phyloP scores from a whole-genome alignment of 805 yeast genomes.

The Sungouiella thailandica region DNA sequence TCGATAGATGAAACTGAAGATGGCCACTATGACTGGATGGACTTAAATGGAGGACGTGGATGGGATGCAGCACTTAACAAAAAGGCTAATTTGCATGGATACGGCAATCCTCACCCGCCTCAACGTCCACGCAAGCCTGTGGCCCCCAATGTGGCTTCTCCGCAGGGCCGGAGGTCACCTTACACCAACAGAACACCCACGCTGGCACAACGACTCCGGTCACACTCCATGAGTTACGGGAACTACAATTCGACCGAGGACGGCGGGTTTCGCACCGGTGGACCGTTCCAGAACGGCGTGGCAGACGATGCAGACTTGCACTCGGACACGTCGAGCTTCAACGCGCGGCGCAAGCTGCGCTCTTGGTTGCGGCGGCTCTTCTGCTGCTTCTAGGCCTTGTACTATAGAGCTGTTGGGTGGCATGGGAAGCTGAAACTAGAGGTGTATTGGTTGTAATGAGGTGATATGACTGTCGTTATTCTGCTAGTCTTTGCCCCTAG shows the following conservation, averaged over 20 bases:
- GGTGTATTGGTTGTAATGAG: too few species aligned
- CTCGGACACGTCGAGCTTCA: constrained; percentile 34
- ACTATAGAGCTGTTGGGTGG: neutral
- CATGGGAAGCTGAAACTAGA: too few species aligned
- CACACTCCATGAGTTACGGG: constrained; percentile 13
- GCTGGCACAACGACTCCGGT: constrained; percentile 12
- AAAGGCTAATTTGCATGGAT: constrained; percentile 92
- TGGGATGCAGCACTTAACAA: constrained; percentile 90
- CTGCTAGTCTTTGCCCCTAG: too few species aligned
- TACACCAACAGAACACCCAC: constrained; percentile 10
- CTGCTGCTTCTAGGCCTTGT: constrained; percentile 10
- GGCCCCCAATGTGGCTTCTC: constrained; percentile 5
- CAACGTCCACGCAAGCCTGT: constrained; percentile 18
- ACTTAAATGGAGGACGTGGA: constrained; percentile 88
- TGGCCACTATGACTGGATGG: constrained; percentile 98
- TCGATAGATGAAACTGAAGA: constrained; percentile 69
- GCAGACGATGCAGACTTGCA: constrained; percentile 37
- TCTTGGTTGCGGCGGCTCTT: constrained; percentile 13
- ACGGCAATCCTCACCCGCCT: constrained; percentile 89
- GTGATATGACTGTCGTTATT: too few species aligned
- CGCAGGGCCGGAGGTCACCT: constrained; percentile 8
- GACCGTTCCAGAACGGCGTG: constrained; percentile 23
- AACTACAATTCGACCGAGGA: constrained; percentile 13
- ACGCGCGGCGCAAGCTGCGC: constrained; percentile 11
- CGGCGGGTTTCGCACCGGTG: neutral